Percentiles rank a stretch among this genome's conserved stretches.
Evolutionary conservation across 2,329 filamentous ascomycete species (phyloP).

Genomic region (Simplicillium aogashimaense): DNA sequence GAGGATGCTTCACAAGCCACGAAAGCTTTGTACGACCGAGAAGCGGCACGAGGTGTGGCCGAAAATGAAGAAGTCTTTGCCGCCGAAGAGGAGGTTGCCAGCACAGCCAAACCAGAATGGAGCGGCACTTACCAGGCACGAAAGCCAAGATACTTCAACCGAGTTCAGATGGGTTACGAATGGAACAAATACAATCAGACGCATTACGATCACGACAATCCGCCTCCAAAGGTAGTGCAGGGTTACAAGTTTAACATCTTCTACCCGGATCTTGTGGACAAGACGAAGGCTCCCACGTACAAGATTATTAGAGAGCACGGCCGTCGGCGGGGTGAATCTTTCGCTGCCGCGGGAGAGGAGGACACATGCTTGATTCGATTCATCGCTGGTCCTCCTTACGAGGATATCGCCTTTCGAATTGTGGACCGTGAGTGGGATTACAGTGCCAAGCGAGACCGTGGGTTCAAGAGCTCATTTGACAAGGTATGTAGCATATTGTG

Average conservation of each 20-base stretch:
- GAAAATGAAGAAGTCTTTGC: slow-evolving; percentile 96
- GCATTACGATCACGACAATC: slow-evolving; percentile 97
- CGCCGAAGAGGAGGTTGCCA: slow-evolving; percentile 69
- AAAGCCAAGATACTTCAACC: slow-evolving; percentile 95
- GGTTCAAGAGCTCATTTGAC: slow-evolving; percentile 94
- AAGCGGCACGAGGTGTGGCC: slow-evolving; percentile 80
- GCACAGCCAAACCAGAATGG: slow-evolving; percentile 60
- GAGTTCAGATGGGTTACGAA: slow-evolving; percentile 97
- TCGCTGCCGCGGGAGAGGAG: slow-evolving; percentile 87
- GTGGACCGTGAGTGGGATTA: slow-evolving; percentile 99
- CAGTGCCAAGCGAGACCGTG: slow-evolving; percentile 86
- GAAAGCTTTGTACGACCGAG: slow-evolving; percentile 81
- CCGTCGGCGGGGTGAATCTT: slow-evolving; percentile 79
- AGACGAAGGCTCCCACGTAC: slow-evolving; percentile 87
- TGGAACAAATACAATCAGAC: slow-evolving; percentile 99
- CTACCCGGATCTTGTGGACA: slow-evolving; percentile 94
- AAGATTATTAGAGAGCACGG: slow-evolving; percentile 92
- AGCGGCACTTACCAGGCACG: slow-evolving; percentile 75
- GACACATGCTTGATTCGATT: slow-evolving; percentile 96
- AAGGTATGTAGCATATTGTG: slow-evolving; percentile 53
- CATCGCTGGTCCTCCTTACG: slow-evolving; percentile 88
- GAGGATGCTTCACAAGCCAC: slow-evolving; percentile 82
- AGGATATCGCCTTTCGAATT: slow-evolving; percentile 93
- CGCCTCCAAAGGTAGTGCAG: slow-evolving; percentile 94
- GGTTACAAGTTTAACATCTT: slow-evolving; percentile 99